Base-by-base conservation (phyloP, 108 stramenopile species). In the Pseudonitzschia pungens region DNA sequence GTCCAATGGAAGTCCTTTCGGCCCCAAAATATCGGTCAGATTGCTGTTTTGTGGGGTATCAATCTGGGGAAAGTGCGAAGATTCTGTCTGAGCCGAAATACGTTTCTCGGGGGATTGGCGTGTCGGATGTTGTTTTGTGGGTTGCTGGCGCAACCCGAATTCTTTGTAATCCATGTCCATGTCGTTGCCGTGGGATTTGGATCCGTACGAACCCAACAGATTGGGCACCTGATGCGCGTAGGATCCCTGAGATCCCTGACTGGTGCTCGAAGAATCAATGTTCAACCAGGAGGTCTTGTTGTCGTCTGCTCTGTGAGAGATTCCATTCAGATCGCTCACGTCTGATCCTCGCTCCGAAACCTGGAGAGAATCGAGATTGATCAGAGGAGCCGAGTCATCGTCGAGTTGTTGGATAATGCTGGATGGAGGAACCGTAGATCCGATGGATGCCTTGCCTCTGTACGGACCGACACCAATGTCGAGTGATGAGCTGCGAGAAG, bases 141-240 rank as follows among this genome's bases (percentile, higher is more conserved):
- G 14, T 33, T 28, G 54, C 33, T 24, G 69, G 40, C 29, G 53
- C 21, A 20, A 18, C n/a, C 24, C 9, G 31, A 20, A 21, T 15
- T 55, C 21, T 31, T 54, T 18, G 20, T 40, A 24, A 41, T 70
- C 21, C 36, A 36, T 36, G 4, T 36, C 18, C 50, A 8, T 29
- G 27, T 52, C 26, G 10, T 10, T 44, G 26, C n/a, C 40, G 40
- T 40, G 58, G 42, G 66, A 75, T 45, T 40, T 68, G 42, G 66
- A 75, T 45, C 74, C 74, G 58, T 62, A 33, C 33, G 74, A 58
- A 27, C 74, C 74, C 24, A 68, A 69, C 12, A 76, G 28, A 27
- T 40, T 60, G 18, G 75, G 75, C 16, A 76, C 75, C 50, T 76
- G 75, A 36, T 76, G 67, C 9, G 68, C 75, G 57, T 69, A 76